Conservation (phyloP, 2,329 filamentous ascomycete species). For the Aspergillus brunneoviolaceus region DNA sequence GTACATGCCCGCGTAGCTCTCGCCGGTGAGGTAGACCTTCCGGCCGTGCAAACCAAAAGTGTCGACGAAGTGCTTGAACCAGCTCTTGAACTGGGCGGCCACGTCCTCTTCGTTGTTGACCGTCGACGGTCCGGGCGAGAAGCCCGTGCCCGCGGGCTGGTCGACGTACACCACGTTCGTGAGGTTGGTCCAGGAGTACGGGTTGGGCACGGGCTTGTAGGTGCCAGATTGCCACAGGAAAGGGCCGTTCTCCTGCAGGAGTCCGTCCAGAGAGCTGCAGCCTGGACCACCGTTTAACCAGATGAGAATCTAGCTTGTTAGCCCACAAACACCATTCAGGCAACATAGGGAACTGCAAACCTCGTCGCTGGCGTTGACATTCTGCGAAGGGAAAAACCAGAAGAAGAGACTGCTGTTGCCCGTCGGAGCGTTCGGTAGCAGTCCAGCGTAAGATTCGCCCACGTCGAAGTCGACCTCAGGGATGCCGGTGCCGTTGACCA, state of each 20-base stretch:
- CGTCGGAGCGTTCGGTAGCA: conserved; percentile 52
- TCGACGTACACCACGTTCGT: conserved; percentile 68
- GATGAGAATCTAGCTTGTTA: conserved; percentile 29
- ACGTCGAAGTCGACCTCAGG: conserved; percentile 69
- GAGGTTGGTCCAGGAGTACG: conserved; percentile 69
- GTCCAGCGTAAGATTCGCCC: conserved; percentile 48
- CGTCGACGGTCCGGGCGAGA: conserved; percentile 63
- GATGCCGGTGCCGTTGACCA: conserved; percentile 63
- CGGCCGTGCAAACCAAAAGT: conserved; percentile 66
- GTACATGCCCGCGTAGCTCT: conserved; percentile 68
- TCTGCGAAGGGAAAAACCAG: conserved; percentile 50
- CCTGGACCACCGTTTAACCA: conserved; percentile 55
- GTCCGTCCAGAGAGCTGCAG: conserved; percentile 61
- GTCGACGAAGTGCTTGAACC: conserved; percentile 73
- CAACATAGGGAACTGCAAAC: conserved; percentile 19
- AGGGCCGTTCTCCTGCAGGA: conserved; percentile 74
- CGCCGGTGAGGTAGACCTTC: conserved; percentile 72
- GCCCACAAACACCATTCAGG: not conserved
- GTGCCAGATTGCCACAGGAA: conserved; percentile 71
- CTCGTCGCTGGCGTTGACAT: conserved; percentile 42
- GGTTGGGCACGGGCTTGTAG: conserved; percentile 62
- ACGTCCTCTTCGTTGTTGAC: conserved; percentile 67
- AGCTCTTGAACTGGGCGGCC: conserved; percentile 70
- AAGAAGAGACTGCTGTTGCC: conserved; percentile 49
- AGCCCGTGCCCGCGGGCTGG: conserved; percentile 61